phyloP scores from a whole-genome alignment of 352 stramenopile genomes.

The Phytopythium helicoides region DNA sequence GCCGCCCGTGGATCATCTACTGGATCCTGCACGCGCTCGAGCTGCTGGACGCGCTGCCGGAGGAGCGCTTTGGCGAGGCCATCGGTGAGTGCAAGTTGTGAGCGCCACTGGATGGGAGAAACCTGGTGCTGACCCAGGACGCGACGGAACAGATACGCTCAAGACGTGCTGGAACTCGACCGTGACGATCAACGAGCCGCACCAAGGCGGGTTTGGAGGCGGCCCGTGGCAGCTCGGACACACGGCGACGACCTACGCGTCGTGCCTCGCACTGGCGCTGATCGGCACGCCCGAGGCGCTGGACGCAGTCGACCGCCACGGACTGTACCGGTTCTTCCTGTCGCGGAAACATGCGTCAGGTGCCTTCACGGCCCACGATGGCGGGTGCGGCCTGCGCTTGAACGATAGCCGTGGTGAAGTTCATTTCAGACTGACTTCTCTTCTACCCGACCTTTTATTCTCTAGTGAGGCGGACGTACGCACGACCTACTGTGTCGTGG shows the following conservation, averaged over 20 bases:
- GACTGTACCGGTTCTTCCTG: constrained; percentile 90
- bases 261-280: constrained; percentile 91
- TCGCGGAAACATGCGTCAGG: constrained; percentile 81
- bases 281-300: constrained; percentile 85
- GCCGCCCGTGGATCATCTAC: constrained; percentile 97
- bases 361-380: constrained; percentile 96
- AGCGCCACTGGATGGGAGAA: not conserved
- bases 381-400: constrained; percentile 77
- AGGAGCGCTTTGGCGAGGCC: constrained; percentile 30
- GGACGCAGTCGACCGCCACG: constrained; percentile 72
- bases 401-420: too few species aligned
- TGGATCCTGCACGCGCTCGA: constrained; percentile 96
- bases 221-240: constrained; percentile 88
- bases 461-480: constrained; percentile 94
- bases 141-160: constrained; percentile 35
- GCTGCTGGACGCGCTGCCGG: constrained; percentile 85
- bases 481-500: constrained; percentile 97
- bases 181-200: constrained; percentile 16
- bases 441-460: not conserved
- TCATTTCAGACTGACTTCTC: not conserved
- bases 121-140: constrained; percentile 1
- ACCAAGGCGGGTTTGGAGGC: constrained; percentile 92
- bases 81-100: constrained; percentile 32
- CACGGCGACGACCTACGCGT: constrained; percentile 94
- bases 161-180: constrained; percentile 53